A percentile compares a stretch with the other conserved stretches of the same genome.
phyloP scores from a whole-genome alignment of 2,329 filamentous ascomycete species.

The Sporothrix phasma region DNA sequence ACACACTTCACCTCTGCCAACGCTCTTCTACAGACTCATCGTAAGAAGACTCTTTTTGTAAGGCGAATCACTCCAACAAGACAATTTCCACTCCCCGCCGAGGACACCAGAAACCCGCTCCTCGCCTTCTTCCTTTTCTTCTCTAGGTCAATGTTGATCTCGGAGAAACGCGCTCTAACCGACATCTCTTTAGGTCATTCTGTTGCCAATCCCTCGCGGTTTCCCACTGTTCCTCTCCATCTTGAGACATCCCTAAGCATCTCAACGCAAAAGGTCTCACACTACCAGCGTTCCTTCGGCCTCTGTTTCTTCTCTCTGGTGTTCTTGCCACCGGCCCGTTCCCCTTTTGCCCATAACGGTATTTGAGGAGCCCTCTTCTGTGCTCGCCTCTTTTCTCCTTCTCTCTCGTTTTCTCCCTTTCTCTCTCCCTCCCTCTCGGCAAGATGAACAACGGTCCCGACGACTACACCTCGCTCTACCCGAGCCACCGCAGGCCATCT shows the following conservation, averaged over 20 bases:
- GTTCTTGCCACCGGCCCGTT: neutral
- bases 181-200: neutral
- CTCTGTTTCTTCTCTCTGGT: neutral
- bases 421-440: neutral
- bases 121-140: neutral
- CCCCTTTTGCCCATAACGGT: neutral
- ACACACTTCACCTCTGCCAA: neutral
- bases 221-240: neutral
- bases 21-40: too few species aligned
- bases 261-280: neutral
- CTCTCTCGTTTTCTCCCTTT: neutral
- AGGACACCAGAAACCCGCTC: neutral
- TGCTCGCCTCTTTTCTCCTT: neutral
- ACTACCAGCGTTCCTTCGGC: neutral
- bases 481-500: constrained; percentile 18
- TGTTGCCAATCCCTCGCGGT: neutral
- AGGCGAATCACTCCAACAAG: neutral
- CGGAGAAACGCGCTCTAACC: neutral
- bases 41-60: neutral
- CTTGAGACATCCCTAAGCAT: constrained; percentile 6
- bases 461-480: constrained; percentile 20
- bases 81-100: neutral
- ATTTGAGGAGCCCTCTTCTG: neutral
- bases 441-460: constrained; percentile 18
- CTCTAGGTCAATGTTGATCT: constrained; percentile 1